Evolutionary conservation across 352 stramenopile species (phyloP), one percentile per base, ranked within the genome.

Genomic region (Proteromonas lacertae): DNA sequence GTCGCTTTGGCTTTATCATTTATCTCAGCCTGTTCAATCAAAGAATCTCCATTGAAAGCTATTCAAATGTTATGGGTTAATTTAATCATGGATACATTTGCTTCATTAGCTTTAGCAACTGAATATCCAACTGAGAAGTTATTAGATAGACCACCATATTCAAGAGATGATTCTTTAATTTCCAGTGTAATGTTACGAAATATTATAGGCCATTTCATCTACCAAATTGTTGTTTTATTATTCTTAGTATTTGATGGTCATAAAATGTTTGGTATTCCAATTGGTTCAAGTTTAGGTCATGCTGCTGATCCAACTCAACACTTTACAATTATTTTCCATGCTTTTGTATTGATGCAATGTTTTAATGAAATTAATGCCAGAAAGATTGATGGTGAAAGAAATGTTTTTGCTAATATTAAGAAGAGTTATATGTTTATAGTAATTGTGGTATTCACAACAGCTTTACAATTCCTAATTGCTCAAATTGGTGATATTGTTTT

Each of bases 1-100:
- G 66, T 79, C 5, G 79, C 69, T 0, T 66, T 94, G 22, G 56
- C 57, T 25, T 50, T 87, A 14, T 74, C 71, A 9, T 84, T 86
- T 39, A 42, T 91, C 19, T 68, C 64, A 17, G 65, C 70, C n/a
- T 34, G 68, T 18, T 42, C 46, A 29, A 59, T 59, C 35, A 65
- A 66, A 38, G 45, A 63, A 29, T 57, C 60, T 20, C 71, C 71
- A 4, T 44, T 92, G 13, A 78, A 70, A 26, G 69, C 75, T 23
- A 70, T 91, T 1, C 79, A 92, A 52, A 70, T 95, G 60, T 56
- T 94, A 0, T 95, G 80, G 80, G 75, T 95, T 30, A 93, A 95
- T 47, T 56, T 96, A n/a, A 92, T 95, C 50, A 95, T 93, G 78
- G 82, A 95, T 49, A 88, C 69, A 12, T 81, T 90, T 44, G 76